A percentile compares a stretch with the other conserved stretches of the same genome.
Evolutionary conservation across 1,139 yeast species (phyloP).

Genomic region (Saccharomyces hybrid): DNA sequence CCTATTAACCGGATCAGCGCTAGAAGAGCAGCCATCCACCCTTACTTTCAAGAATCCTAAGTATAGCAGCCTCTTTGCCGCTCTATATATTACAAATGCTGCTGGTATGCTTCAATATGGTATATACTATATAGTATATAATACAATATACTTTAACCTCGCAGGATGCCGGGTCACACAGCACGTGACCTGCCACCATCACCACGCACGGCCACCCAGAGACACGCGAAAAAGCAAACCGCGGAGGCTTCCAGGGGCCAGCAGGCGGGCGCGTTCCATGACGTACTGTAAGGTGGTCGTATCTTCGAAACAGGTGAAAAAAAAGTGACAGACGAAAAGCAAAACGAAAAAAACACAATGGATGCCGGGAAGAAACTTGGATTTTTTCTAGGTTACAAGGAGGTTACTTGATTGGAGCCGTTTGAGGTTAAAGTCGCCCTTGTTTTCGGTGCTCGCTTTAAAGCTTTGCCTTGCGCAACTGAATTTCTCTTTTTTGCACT

Average conservation of each 20-base stretch:
- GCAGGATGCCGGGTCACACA: neutral
- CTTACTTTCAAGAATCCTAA: constrained; percentile 64
- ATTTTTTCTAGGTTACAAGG: neutral
- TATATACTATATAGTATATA: too few relatives aligned
- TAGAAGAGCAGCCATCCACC: constrained; percentile 83
- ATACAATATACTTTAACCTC: neutral
- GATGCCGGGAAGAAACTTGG: neutral
- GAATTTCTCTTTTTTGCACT: neutral
- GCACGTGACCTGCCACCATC: neutral
- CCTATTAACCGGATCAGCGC: constrained; percentile 94
- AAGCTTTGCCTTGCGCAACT: neutral
- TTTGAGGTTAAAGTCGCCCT: neutral
- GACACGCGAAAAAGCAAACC: neutral
- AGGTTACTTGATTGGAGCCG: neutral
- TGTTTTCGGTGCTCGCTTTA: neutral
- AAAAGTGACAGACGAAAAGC: neutral
- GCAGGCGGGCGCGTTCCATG: neutral
- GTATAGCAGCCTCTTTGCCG: neutral
- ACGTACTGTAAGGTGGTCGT: neutral
- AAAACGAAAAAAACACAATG: neutral
- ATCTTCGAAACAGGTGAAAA: neutral
- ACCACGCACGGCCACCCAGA: neutral
- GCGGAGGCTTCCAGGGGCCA: neutral
- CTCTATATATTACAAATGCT: neutral
- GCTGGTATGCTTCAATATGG: neutral